Conservation (phyloP, 768 basidiomycete species). For the Boletus sp. region DNA sequence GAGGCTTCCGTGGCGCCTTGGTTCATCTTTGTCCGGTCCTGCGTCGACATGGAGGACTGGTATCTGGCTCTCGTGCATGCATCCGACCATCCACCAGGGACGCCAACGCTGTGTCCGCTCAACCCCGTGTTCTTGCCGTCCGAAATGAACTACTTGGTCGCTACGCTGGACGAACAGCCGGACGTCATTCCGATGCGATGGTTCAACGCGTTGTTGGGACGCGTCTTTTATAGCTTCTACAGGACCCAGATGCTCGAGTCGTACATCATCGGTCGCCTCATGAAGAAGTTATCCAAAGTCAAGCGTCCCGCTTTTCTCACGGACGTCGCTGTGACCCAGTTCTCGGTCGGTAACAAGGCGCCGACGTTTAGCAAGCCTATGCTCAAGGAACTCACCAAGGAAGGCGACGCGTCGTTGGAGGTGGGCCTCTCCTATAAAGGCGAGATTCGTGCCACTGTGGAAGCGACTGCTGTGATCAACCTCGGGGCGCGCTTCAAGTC, state of each 20-base stretch:
- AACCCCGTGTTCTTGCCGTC: constrained; percentile 62
- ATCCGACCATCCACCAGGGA: constrained; percentile 58
- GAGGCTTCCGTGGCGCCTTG: constrained; percentile 66
- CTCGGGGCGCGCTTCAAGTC: constrained; percentile 82
- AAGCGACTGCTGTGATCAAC: constrained; percentile 85
- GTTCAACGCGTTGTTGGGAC: constrained; percentile 92
- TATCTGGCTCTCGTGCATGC: constrained; percentile 79
- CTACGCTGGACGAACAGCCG: constrained; percentile 86
- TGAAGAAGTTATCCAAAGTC: constrained; percentile 92
- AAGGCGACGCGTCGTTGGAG: constrained; percentile 90
- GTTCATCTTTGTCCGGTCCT: constrained; percentile 91
- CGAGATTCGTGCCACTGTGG: constrained; percentile 84
- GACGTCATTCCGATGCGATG: constrained; percentile 97
- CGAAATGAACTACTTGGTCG: constrained; percentile 82
- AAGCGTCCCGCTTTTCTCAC: constrained; percentile 84
- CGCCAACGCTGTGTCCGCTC: constrained; percentile 58
- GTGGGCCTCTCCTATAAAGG: constrained; percentile 82
- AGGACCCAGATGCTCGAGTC: constrained; percentile 78
- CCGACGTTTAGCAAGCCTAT: constrained; percentile 95
- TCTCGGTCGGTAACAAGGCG: constrained; percentile 78
- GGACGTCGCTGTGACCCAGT: constrained; percentile 83
- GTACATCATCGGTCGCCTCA: constrained; percentile 81
- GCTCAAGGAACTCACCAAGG: constrained; percentile 94
- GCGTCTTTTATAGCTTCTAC: constrained; percentile 90
- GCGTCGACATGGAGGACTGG: constrained; percentile 97